Evolutionary conservation across 139 green algal species (phyloP).

Genomic region (Mesostigma viride): DNA sequence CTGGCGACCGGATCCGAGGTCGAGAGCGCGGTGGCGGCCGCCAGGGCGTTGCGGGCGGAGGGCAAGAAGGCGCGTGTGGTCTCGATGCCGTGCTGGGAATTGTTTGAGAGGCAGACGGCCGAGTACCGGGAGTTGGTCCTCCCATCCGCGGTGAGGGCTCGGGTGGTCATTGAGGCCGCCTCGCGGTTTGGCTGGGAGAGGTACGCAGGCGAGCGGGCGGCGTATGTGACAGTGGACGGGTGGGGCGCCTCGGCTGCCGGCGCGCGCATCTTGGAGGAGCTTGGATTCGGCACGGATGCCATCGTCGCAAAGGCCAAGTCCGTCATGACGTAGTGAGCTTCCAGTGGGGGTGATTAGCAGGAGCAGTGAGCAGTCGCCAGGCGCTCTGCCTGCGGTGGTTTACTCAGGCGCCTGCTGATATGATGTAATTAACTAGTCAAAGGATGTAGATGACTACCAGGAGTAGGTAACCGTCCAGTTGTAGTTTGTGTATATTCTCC

Average conservation of each 20-base stretch:
- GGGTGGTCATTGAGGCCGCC: conserved; percentile 85
- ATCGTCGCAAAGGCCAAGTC: conserved; percentile 67
- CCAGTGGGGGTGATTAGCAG: too few species aligned
- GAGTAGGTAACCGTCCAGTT: too few species aligned
- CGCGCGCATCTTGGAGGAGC: conserved; percentile 85
- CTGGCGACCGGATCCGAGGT: conserved; percentile 93
- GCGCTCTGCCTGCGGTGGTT: too few species aligned
- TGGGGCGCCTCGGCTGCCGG: conserved; percentile 90
- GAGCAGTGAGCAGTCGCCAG: too few species aligned
- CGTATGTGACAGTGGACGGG: conserved; percentile 72
- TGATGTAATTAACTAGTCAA: too few species aligned
- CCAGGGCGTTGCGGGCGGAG: conserved; percentile 60
- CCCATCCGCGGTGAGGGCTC: conserved; percentile 50
- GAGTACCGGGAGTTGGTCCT: conserved; percentile 53
- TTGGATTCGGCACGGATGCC: conserved; percentile 74
- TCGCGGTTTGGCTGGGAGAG: conserved; percentile 85
- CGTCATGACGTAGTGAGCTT: too few species aligned
- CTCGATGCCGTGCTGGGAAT: conserved; percentile 90
- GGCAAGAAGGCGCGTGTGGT: conserved; percentile 86
- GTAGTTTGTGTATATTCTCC: too few species aligned
- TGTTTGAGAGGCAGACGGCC: conserved; percentile 83
- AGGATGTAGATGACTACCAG: too few species aligned
- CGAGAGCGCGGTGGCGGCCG: conserved; percentile 65
- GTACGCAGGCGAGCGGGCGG: conserved; percentile 66
- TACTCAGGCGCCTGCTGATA: too few species aligned